These are phyloP conservation scores for Tuber umbilicatum DNA, from an alignment of 495 filamentous ascomycete genomes.

Conservation along the genomic window DNA sequence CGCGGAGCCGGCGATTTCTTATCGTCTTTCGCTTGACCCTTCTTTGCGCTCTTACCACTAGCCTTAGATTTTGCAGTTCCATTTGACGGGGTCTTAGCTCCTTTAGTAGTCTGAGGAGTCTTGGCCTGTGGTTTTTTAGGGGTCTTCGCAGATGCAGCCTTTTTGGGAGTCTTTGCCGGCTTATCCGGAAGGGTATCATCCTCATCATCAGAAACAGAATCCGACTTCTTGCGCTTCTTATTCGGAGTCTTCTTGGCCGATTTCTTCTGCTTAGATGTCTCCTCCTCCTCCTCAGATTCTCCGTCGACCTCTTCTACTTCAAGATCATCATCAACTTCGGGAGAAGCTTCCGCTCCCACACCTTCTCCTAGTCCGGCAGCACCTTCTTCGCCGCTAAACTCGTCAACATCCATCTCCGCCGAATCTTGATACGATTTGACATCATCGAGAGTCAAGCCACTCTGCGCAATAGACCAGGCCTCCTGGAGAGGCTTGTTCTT, in stretches of 20 bases:
- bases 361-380: slow-evolving; percentile 30
- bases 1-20: slow-evolving; percentile 30
- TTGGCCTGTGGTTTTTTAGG: slow-evolving; percentile 21
- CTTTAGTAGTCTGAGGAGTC: slow-evolving; percentile 24
- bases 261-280: slow-evolving; percentile 28
- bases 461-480: slow-evolving; percentile 30
- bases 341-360: slow-evolving; percentile 18
- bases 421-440: slow-evolving; percentile 33
- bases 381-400: slow-evolving; percentile 25
- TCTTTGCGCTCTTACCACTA: slow-evolving; percentile 28
- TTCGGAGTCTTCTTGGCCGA: slow-evolving; percentile 17
- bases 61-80: slow-evolving; percentile 30
- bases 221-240: slow-evolving; percentile 38
- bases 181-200: slow-evolving; percentile 34
- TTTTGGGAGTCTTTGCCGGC: slow-evolving; percentile 39
- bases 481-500: slow-evolving; percentile 38
- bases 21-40: slow-evolving; percentile 47
- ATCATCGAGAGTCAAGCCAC: slow-evolving; percentile 34
- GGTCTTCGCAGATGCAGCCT: slow-evolving; percentile 37
- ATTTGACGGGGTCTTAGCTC: slow-evolving; percentile 35
- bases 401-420: slow-evolving; percentile 35
- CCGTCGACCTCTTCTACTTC: background rate
- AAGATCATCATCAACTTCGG: slow-evolving; percentile 14
- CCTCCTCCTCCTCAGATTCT: slow-evolving; percentile 11
- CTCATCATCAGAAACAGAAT: slow-evolving; percentile 38